Percentiles rank a stretch among this genome's conserved stretches.
These are phyloP conservation scores for Cladorrhinum sp. DNA, from an alignment of 2,329 filamentous ascomycete genomes.

Conservation along the genomic window DNA sequence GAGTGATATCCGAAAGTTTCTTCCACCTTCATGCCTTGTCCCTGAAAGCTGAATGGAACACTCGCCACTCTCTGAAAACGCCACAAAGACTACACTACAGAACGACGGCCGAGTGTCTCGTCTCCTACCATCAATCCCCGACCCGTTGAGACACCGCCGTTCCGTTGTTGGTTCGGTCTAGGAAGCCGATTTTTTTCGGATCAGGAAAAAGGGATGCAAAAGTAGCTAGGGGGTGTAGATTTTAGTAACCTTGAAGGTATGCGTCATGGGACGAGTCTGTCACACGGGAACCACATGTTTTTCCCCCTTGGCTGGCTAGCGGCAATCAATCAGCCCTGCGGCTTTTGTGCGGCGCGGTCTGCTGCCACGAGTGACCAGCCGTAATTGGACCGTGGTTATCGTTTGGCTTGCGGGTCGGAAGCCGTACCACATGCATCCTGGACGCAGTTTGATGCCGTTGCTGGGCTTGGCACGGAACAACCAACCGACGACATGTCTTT, in stretches of 20 bases:
- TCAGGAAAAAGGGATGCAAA: not conserved
- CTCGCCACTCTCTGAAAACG: not conserved
- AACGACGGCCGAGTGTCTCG: not conserved
- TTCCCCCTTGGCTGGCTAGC: not conserved
- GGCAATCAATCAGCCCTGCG: constrained; percentile 5
- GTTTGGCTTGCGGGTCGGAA: not conserved
- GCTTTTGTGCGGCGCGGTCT: constrained; percentile 16
- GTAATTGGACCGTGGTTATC: not conserved
- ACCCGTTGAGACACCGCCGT: not conserved
- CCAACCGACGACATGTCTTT: constrained; percentile 9
- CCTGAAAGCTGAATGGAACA: not conserved
- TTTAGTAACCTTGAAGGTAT: not conserved
- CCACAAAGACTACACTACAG: not conserved
- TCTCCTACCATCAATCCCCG: not conserved
- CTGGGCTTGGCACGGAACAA: constrained; percentile 1
- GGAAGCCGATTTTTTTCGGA: not conserved
- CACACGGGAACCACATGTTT: not conserved
- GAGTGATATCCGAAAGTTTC: not conserved
- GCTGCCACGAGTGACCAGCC: not conserved
- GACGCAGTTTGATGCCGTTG: not conserved
- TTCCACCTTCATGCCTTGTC: not conserved
- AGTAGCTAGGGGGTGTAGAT: not conserved
- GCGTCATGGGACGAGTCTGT: not conserved
- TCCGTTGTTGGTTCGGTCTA: not conserved
- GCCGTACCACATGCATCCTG: not conserved